Percentiles rank a stretch among this genome's conserved stretches.
Evolutionary conservation across 2,329 filamentous ascomycete genomes (phyloP).

Genomic region (Tetracladium maxilliforme): DNA sequence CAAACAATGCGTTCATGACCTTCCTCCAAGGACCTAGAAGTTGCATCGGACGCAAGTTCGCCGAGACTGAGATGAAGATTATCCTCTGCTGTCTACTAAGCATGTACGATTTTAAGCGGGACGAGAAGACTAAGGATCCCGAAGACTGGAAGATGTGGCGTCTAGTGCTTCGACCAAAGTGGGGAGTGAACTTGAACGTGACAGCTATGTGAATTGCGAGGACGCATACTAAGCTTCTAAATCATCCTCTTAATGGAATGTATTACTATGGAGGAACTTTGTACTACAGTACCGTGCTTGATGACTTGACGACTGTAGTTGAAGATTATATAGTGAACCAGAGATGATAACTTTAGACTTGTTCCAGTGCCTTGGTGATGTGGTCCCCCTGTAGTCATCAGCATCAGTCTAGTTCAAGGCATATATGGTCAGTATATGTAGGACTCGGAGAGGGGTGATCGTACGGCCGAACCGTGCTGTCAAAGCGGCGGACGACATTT

Average conservation of each 20-base stretch:
- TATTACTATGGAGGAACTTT: no score
- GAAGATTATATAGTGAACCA: no score
- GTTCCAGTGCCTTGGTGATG: no score
- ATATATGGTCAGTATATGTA: no score
- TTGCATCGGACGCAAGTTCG: slow-evolving; percentile 17
- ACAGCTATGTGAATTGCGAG: slow-evolving; percentile 6
- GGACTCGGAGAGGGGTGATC: no score
- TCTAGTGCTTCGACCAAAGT: slow-evolving; percentile 26
- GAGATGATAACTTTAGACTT: no score
- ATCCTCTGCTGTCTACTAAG: slow-evolving; percentile 17
- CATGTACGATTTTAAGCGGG: slow-evolving; percentile 18
- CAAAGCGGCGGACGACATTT: no score
- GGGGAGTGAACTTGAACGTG: slow-evolving; percentile 23
- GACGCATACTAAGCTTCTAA: slow-evolving; percentile 12
- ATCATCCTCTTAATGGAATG: slow-evolving; percentile 14
- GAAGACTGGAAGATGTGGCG: slow-evolving; percentile 32
- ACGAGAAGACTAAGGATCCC: slow-evolving; percentile 20
- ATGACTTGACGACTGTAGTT: no score
- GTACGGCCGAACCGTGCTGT: no score
- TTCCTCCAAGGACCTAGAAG: slow-evolving; percentile 16
- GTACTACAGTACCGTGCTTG: no score
- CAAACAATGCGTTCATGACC: slow-evolving; percentile 18
- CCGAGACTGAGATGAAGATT: slow-evolving; percentile 19
- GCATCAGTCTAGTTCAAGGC: no score
- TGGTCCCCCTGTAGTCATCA: no score